Base-by-base conservation (phyloP, 2,329 filamentous ascomycete genomes). In the Fusarium sarcochroum region DNA sequence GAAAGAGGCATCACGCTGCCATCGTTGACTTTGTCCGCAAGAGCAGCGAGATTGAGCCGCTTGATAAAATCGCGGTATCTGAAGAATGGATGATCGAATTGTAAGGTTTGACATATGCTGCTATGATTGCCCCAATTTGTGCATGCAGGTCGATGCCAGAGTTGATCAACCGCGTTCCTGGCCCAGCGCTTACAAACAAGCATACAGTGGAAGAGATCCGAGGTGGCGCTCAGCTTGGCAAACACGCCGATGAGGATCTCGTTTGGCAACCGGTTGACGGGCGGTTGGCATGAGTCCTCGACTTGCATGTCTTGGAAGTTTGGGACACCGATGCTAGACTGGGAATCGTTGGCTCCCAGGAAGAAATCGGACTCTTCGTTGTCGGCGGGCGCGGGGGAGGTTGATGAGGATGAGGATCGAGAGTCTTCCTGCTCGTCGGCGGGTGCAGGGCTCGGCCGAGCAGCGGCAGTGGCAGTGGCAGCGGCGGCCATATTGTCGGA, bases 291-390 rank as follows among this genome's bases (percentile, higher is more conserved):
- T 74, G 87, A 86, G 71, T 89, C 84, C 76, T 91, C 89, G 68
- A 89, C 89, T 76, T 86, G 90, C 87, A 90, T 91, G 74, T 93
- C 91, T 75, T 90, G 90, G 61, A 93, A 86, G 63, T 91, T 91
- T 45, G 92, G 91, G 34, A 93, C 89, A 53, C 93, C 94, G 58
- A 98, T 87, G 1, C 95, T 98, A 1, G 95, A 98, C 78, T 96
- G 88, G 6, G 95, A 98, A 81, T 98, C 95, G 82, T 98, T 97
- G 74, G 92, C 91, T 58, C 87, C 88, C 77, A 92, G 91, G 79
- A 96, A 96, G 80, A 96, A 97, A 81, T 98, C 95, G 72, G 94
- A 97, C 81, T 98, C 95, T 76, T 94, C 92, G 80, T 97, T 93
- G 76, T 93, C 91, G 77, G 89, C 89, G 52, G 91, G 89, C 51